phyloP scores from a whole-genome alignment of 2,329 filamentous ascomycete species.

The Ceratocystis alfenasii region DNA sequence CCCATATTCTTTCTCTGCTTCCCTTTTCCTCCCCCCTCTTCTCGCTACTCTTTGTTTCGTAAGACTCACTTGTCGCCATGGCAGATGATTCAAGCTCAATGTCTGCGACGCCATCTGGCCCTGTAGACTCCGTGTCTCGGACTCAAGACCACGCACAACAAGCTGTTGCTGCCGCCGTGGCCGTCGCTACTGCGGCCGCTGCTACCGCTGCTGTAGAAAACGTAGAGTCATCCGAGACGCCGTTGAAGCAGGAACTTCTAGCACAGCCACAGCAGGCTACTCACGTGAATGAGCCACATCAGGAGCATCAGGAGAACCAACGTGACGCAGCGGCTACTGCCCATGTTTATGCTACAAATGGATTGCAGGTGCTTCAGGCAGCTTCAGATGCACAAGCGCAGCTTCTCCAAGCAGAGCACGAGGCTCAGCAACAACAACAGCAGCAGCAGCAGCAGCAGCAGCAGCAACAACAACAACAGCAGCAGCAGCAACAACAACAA shows the following conservation, averaged over 20 bases:
- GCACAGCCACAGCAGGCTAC: background rate
- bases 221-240: background rate
- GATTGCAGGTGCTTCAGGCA: constrained; percentile 36
- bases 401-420: constrained; percentile 30
- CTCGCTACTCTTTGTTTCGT: background rate
- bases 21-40: background rate
- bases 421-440: constrained; percentile 25
- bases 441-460: constrained; percentile 17
- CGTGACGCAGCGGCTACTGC: constrained; percentile 24
- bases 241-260: background rate
- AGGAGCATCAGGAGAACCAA: constrained; percentile 13
- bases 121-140: constrained; percentile 16
- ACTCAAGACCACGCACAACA: constrained; percentile 10
- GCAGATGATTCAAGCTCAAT: constrained; percentile 11
- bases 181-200: constrained; percentile 6
- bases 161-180: background rate
- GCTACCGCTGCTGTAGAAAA: background rate
- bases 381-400: constrained; percentile 36
- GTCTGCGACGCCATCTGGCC: background rate
- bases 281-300: constrained; percentile 6
- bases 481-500: constrained; percentile 21
- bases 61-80: background rate
- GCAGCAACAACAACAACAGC: constrained; percentile 25
- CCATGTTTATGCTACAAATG: constrained; percentile 37
- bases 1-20: background rate